Conservation (phyloP, 257 asterid species). For the Nicotiana sylvestris region DNA sequence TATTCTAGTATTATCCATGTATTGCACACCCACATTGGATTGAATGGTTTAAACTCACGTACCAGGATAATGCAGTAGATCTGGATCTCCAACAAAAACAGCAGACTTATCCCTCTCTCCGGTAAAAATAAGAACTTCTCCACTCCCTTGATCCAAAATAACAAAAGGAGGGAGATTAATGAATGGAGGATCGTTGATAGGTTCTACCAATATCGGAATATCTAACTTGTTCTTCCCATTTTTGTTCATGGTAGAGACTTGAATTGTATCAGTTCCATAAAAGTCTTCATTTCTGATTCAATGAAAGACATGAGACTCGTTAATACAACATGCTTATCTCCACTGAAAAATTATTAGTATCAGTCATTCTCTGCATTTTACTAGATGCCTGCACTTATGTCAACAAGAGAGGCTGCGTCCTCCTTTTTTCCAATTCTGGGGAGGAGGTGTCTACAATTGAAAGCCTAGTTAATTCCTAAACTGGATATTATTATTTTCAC, state of each 20-base stretch:
- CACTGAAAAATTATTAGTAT: background rate
- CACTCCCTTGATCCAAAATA: constrained; percentile 42
- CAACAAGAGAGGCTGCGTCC: background rate
- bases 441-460: background rate
- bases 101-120: constrained; percentile 27
- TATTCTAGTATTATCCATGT: background rate
- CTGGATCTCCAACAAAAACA: constrained; percentile 67
- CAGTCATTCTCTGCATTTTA: background rate
- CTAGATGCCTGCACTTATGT: background rate
- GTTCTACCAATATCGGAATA: constrained; percentile 70
- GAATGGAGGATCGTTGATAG: constrained; percentile 81
- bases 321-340: background rate
- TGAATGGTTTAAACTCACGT: constrained; percentile 11
- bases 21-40: background rate
- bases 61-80: constrained; percentile 73
- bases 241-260: constrained; percentile 57
- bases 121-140: constrained; percentile 53
- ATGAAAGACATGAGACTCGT: background rate
- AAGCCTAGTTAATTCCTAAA: background rate
- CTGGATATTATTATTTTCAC: background rate
- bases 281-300: constrained; percentile 59
- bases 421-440: background rate
- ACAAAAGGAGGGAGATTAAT: constrained; percentile 66
- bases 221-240: constrained; percentile 60
- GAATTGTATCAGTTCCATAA: constrained; percentile 57